These are phyloP conservation scores for Heliocybe sulcata DNA, from an alignment of 1,284 basidiomycete species.

Conservation along the genomic window DNA sequence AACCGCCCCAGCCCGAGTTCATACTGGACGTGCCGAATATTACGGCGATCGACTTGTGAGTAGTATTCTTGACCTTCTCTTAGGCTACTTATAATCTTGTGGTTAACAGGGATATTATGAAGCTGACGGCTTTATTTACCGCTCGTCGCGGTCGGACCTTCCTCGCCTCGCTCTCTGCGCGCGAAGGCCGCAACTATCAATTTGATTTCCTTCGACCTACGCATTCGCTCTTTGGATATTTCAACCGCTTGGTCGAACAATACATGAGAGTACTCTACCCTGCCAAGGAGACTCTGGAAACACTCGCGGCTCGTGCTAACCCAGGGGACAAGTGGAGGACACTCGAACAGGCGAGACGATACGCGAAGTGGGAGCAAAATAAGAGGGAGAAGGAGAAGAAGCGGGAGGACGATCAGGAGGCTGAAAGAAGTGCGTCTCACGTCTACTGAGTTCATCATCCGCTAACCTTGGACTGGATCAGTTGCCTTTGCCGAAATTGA, in stretches of 20 bases:
- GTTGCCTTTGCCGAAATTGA: conserved; percentile 95
- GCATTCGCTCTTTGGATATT: conserved; percentile 94
- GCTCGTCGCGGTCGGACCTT: conserved; percentile 89
- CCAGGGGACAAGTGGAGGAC: conserved; percentile 67
- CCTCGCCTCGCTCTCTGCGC: conserved; percentile 77
- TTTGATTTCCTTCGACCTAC: conserved; percentile 96
- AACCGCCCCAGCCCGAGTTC: conserved; percentile 83
- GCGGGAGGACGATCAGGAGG: conserved; percentile 85
- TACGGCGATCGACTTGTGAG: conserved; percentile 85
- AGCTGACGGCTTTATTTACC: conserved; percentile 93
- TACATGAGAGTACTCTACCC: conserved; percentile 91
- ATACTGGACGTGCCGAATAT: conserved; percentile 87
- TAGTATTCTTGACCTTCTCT: conserved; percentile 14
- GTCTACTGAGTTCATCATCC: conserved; percentile 1
- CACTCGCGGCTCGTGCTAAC: conserved; percentile 57
- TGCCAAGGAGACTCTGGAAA: conserved; percentile 64
- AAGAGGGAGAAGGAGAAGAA: conserved; percentile 83
- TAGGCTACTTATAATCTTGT: conserved; percentile 12
- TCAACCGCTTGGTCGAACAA: conserved; percentile 96
- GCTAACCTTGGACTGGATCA: conserved; percentile 20
- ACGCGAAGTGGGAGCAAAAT: conserved; percentile 87
- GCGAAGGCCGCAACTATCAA: conserved; percentile 93
- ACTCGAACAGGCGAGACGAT: conserved; percentile 68
- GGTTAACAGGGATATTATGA: conserved; percentile 71
- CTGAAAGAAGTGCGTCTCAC: conserved; percentile 62